Conservation (phyloP, 257 asterid genomes). For the Capsicum chinense region DNA sequence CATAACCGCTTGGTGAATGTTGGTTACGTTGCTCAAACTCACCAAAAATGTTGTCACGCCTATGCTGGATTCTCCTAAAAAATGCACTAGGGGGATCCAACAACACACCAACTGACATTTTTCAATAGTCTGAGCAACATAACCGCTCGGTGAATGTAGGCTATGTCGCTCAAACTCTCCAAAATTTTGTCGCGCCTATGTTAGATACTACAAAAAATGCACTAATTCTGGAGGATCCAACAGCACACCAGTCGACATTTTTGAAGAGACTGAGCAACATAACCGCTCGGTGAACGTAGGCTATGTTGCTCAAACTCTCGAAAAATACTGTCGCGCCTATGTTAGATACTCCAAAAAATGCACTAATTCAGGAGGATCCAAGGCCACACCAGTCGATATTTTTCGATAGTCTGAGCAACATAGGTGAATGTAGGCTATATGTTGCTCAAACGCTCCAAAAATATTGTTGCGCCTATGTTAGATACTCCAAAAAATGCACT, state of each 20-base stretch:
- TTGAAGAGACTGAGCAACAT: not conserved
- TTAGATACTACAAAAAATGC: not conserved
- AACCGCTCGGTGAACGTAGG: not conserved
- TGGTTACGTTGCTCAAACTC: not conserved
- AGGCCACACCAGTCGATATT: not conserved
- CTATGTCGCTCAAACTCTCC: not conserved
- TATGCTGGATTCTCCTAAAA: not conserved
- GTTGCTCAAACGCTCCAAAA: too few species aligned
- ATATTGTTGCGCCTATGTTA: too few species aligned
- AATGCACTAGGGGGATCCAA: not conserved
- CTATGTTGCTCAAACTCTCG: not conserved
- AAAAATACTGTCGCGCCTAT: not conserved
- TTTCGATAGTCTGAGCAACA: not conserved
- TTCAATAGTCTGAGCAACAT: not conserved
- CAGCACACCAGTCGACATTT: not conserved
- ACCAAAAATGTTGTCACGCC: not conserved
- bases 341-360: not conserved
- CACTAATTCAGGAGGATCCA: not conserved
- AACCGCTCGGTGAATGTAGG: not conserved
- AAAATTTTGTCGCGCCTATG: not conserved
- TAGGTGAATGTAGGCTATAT: not conserved
- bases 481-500: not conserved
- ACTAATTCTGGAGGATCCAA: not conserved
- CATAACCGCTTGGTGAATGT: not conserved
- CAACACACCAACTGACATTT: not conserved